Evolutionary conservation across 2,329 filamentous ascomycete genomes (phyloP).

Genomic region (Cladosporium cucumerinum): DNA sequence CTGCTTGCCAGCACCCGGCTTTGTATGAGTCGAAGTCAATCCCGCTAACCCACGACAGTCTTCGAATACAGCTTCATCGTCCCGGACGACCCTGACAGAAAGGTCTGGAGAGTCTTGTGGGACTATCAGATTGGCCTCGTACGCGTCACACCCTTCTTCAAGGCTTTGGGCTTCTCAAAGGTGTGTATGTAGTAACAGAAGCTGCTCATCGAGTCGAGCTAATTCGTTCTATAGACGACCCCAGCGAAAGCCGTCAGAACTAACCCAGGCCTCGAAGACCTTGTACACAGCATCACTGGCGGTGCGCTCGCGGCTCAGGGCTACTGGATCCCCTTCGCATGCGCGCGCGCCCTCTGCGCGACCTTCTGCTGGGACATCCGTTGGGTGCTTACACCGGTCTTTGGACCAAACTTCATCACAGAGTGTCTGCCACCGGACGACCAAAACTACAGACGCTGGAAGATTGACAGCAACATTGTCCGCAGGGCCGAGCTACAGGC

Average conservation of each 20-base stretch:
- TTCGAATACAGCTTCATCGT: slow-evolving; percentile 80
- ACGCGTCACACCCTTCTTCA: slow-evolving; percentile 92
- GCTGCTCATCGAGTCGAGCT: not conserved
- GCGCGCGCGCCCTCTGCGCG: slow-evolving; percentile 79
- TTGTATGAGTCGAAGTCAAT: not conserved
- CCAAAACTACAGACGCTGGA: slow-evolving; percentile 51
- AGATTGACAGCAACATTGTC: slow-evolving; percentile 40
- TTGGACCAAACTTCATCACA: slow-evolving; percentile 75
- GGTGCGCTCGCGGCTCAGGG: slow-evolving; percentile 89
- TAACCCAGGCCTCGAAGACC: slow-evolving; percentile 78
- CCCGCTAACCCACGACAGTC: slow-evolving; percentile 48
- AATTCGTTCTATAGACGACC: slow-evolving; percentile 62
- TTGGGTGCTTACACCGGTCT: slow-evolving; percentile 82
- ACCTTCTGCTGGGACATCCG: slow-evolving; percentile 88
- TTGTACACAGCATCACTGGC: slow-evolving; percentile 91
- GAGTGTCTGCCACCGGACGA: slow-evolving; percentile 65
- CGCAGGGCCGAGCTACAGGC: slow-evolving; percentile 38
- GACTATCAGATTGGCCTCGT: slow-evolving; percentile 95
- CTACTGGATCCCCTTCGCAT: slow-evolving; percentile 93
- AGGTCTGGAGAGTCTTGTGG: slow-evolving; percentile 70
- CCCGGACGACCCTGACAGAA: slow-evolving; percentile 58
- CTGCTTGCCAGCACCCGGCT: not conserved
- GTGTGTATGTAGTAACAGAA: slow-evolving; percentile 52
- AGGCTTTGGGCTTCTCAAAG: slow-evolving; percentile 83
- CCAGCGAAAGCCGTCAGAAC: slow-evolving; percentile 69